phyloP scores from a whole-genome alignment of 768 basidiomycete species.

The Russula brevipes region DNA sequence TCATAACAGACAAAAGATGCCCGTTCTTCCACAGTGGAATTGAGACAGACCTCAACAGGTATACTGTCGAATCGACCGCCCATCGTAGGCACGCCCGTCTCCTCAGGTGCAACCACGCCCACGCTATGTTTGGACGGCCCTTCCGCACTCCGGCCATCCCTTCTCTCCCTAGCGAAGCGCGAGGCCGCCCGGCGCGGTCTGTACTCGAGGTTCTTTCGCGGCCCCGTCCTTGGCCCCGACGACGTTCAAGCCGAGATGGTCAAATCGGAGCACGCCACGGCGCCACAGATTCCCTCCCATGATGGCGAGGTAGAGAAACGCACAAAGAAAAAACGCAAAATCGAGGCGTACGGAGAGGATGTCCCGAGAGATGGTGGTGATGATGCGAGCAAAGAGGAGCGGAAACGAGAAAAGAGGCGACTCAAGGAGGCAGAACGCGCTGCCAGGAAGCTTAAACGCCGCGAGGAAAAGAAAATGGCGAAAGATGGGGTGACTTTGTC shows the following conservation, averaged over 20 bases:
- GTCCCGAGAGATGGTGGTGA: slow-evolving; percentile 4
- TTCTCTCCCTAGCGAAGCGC: slow-evolving; percentile 64
- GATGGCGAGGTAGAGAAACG: background rate
- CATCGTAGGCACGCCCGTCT: slow-evolving; percentile 43
- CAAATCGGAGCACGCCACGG: background rate
- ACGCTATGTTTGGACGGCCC: slow-evolving; percentile 35
- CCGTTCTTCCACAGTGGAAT: slow-evolving; percentile 25
- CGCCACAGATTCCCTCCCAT: background rate
- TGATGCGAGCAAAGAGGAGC: slow-evolving; percentile 6
- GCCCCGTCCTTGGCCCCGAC: slow-evolving; percentile 59
- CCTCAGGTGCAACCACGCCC: slow-evolving; percentile 37
- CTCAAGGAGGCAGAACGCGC: slow-evolving; percentile 24
- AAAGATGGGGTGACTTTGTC: background rate
- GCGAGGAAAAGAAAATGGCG: slow-evolving; percentile 12
- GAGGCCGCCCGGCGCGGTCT: slow-evolving; percentile 71
- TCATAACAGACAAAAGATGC: slow-evolving; percentile 21
- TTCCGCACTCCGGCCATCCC: slow-evolving; percentile 38
- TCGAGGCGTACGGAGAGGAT: background rate
- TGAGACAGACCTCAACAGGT: slow-evolving; percentile 65
- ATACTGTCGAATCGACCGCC: slow-evolving; percentile 72
- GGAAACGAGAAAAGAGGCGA: slow-evolving; percentile 11
- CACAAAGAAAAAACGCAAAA: slow-evolving; percentile 11
- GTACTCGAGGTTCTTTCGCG: slow-evolving; percentile 79
- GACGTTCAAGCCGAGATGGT: slow-evolving; percentile 22
- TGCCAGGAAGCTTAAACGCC: slow-evolving; percentile 17